These are phyloP conservation scores for Ascobolus immersus DNA, from an alignment of 495 filamentous ascomycete species.

Conservation along the genomic window DNA sequence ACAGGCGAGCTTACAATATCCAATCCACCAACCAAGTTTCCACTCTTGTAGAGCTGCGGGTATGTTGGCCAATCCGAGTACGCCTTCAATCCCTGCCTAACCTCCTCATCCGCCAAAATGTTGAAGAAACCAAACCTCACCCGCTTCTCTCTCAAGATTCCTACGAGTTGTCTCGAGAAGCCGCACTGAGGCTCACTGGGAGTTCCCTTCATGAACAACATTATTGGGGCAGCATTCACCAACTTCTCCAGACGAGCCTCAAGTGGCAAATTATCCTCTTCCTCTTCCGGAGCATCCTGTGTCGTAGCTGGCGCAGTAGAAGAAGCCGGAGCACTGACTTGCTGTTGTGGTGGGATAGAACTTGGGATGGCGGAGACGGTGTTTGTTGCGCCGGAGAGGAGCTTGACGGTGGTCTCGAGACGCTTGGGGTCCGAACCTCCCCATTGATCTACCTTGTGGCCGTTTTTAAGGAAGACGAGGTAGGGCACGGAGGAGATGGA, in stretches of 20 bases:
- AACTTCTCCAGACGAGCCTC: slow-evolving; percentile 48
- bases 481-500: slow-evolving; percentile 85
- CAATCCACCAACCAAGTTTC: slow-evolving; percentile 69
- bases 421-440: slow-evolving; percentile 67
- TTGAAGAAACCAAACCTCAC: slow-evolving; percentile 98
- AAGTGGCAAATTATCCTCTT: slow-evolving; percentile 54
- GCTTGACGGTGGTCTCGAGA: slow-evolving; percentile 61
- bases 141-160: slow-evolving; percentile 55
- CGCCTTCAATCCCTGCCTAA: slow-evolving; percentile 81
- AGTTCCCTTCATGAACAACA: slow-evolving; percentile 92
- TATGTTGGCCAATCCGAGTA: slow-evolving; percentile 95
- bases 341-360: slow-evolving; percentile 16
- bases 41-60: slow-evolving; percentile 64
- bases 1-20: slow-evolving; percentile 44
- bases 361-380: slow-evolving; percentile 6
- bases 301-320: slow-evolving; percentile 4
- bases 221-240: slow-evolving; percentile 83
- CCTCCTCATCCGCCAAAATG: slow-evolving; percentile 90
- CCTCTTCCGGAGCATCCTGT: slow-evolving; percentile 24
- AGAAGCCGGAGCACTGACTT: slow-evolving; percentile 4
- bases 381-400: slow-evolving; percentile 29
- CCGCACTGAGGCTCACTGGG: slow-evolving; percentile 80
- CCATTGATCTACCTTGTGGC: slow-evolving; percentile 48
- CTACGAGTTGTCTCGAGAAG: slow-evolving; percentile 73
- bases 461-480: slow-evolving; percentile 51